Evolutionary conservation across 2,329 filamentous ascomycete species (phyloP), one percentile per base, ranked within the genome.

Genomic region (Botrytis hyacinthi): DNA sequence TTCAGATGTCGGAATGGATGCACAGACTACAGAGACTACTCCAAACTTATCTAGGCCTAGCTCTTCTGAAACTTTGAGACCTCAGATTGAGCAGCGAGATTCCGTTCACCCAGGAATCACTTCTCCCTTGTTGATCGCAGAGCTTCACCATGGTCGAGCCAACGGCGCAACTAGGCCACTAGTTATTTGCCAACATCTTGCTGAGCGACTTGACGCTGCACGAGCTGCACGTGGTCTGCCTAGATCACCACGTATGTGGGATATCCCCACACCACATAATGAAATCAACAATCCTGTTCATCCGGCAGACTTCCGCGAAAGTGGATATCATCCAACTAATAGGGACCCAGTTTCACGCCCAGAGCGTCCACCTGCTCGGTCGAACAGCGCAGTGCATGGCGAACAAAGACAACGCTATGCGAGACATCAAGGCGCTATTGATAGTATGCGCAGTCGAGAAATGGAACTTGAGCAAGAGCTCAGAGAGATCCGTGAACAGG

Each of bases 1-100:
- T 5, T 18, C 37, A 0, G 1, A n/a, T n/a, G 6, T 40, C 3
- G 60, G 26, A 42, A 4, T 8, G 12, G 3, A 40, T n/a, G 0
- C 59, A 26, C 37, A 26, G 26, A n/a, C 2, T 9, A 4, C 12
- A 62, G 26, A 62, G 12, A 4, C 35, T 9, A 16, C 26, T 9
- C 16, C 14, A 14, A 40, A 42, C 6, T 2, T 40, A 1, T n/a
- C 60, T 18, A 40, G 61, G 10, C 26, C 4, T 32, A 12, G 40
- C 12, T 18, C 16, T 20, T 10, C 37, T n/a, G 61, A 42, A 10
- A 18, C 37, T 40, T 7, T n/a, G 12, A 4, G 16, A 42, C 18
- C 37, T 20, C n/a, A 4, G 26, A n/a, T n/a, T 57, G 51, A 18
- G 6, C 14, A 57, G 4, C n/a, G 51, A 1, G 51, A 57, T 57